Base-by-base conservation (phyloP, 2,329 filamentous ascomycete genomes). In the Capronia coronata region DNA sequence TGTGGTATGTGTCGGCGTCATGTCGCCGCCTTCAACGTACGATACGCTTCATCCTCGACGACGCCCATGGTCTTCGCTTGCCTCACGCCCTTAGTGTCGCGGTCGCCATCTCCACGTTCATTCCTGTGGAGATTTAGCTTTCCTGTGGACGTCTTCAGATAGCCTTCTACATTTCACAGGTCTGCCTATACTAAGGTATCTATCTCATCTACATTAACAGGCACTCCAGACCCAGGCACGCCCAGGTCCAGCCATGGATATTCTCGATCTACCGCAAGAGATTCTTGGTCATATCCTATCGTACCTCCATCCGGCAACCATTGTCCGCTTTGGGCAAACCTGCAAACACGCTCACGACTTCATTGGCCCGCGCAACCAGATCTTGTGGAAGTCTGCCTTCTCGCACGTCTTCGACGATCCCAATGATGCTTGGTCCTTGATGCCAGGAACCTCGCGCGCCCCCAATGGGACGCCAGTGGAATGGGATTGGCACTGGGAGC, bases 371-470 rank as follows among this genome's bases (percentile, higher is more conserved):
- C 39, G 41, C 6, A 58, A 61, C 37, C 55, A 59, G 34, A 30
- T 56, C 5, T 48, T 61, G 9, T 61, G 58, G 52, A 51, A 50
- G 40, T 47, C 56, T n/a, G 54, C 50, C 0, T 61, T 58, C 29
- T 37, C 59, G n/a, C 46, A 54, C 18, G 34, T 56, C 6, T 61
- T 58, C 32, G 59, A 61, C 25, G 57, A 61, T 38, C 59, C 59
- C 2, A 44, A 52, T 13, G 50, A 58, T 34, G 52, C 56, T 19
- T 60, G 52, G 55, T 45, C 52, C 18, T 35, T 51, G 21, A 58
- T 43, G 23, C 49, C 53, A 18, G 29, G 38, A 10, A 30, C 6
- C 9, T 9, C 27, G 16, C 19, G 32, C 16, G n/a, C 13, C n/a
- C 18, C 25, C 10, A 18, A 43, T n/a, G n/a, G n/a, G n/a, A n/a